A percentile compares a stretch with the other conserved stretches of the same genome.
phyloP scores from a whole-genome alignment of 2,329 filamentous ascomycete species.

The Xylariaceae sp. region DNA sequence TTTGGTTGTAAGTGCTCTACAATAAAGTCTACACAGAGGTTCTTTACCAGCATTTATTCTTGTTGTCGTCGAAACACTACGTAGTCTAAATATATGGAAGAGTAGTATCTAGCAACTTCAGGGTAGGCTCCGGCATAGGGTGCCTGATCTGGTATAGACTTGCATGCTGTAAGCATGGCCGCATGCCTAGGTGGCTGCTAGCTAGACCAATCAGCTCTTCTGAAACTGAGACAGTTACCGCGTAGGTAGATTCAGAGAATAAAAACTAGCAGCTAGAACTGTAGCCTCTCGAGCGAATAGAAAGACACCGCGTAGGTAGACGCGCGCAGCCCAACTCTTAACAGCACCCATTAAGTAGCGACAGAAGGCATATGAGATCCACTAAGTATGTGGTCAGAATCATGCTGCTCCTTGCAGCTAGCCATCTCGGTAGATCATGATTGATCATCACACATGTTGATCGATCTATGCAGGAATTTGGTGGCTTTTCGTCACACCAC shows the following conservation, averaged over 20 bases:
- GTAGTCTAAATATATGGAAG: no score
- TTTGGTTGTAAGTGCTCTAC: no score
- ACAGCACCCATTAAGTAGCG: not conserved
- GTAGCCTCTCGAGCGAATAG: not conserved
- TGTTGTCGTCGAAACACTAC: no score
- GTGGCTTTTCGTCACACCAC: slow-evolving; percentile 16
- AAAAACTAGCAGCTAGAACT: not conserved
- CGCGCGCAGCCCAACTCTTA: not conserved
- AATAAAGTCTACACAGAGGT: no score
- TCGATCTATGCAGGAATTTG: not conserved
- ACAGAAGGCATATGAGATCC: slow-evolving; percentile 3
- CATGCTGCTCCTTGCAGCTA: not conserved
- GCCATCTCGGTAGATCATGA: no score
- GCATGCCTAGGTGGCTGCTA: not conserved
- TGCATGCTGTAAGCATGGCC: not conserved
- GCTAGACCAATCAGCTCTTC: slow-evolving; percentile 5
- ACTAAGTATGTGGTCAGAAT: not conserved
- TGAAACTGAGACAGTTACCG: not conserved
- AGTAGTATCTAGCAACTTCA: no score
- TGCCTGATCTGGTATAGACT: no score
- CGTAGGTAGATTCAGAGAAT: not conserved
- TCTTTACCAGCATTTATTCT: no score
- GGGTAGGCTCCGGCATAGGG: no score
- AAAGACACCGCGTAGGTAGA: not conserved
- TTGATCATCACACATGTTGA: no score